These are phyloP conservation scores for Pterocarpus santalinus DNA, from an alignment of 306 rosid genomes.

Conservation along the genomic window DNA sequence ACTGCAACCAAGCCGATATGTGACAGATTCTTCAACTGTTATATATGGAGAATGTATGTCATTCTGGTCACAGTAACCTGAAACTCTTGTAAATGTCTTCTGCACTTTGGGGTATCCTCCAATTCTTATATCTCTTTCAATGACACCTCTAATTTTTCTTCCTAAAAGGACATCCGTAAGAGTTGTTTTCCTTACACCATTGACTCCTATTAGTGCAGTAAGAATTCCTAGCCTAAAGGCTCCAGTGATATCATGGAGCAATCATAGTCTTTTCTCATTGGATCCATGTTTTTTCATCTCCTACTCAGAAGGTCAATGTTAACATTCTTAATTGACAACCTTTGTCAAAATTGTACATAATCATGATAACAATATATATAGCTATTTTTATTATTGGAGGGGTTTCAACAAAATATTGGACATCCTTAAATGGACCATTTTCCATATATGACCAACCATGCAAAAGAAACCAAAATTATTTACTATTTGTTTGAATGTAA, in stretches of 20 bases:
- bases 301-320: constrained; percentile 53
- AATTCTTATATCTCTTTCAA: constrained; percentile 81
- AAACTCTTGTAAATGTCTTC: constrained; percentile 76
- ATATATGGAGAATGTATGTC: constrained; percentile 83
- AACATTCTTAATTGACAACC: constrained; percentile 33
- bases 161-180: constrained; percentile 91
- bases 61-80: constrained; percentile 83
- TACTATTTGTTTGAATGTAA: constrained; percentile 35
- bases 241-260: constrained; percentile 80
- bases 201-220: constrained; percentile 86
- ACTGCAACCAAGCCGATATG: constrained; percentile 79
- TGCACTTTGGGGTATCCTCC: constrained; percentile 81
- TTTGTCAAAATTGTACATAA: neutral
- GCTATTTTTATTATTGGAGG: constrained; percentile 58
- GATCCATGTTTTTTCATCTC: constrained; percentile 77
- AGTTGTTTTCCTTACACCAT: constrained; percentile 91
- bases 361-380: constrained; percentile 34
- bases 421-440: constrained; percentile 67
- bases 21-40: constrained; percentile 81
- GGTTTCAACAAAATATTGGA: constrained; percentile 65
- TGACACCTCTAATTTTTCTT: constrained; percentile 76
- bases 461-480: constrained; percentile 35
- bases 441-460: constrained; percentile 56
- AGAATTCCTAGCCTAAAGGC: constrained; percentile 82
- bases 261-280: constrained; percentile 67